Base-by-base conservation (phyloP, 306 rosid genomes). In the Cucumis melo region DNA sequence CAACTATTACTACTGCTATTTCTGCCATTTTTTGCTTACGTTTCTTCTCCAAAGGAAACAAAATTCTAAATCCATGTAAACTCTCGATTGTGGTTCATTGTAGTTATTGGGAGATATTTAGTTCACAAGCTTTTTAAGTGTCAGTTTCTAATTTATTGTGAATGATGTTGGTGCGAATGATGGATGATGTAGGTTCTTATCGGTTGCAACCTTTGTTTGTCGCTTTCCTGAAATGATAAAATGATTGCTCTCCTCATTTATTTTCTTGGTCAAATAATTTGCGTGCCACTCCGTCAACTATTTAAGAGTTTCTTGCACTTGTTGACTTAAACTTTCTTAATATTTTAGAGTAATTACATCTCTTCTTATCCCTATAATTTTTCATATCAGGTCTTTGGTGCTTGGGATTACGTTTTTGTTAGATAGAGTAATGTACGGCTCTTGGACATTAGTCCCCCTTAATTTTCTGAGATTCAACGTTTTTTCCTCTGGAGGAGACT, bases 401-500 rank as follows among this genome's bases (percentile, higher is more conserved):
- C 88, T 94, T 75, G 97, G 91, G 73, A 75, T 91, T 66, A 85
- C 91, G 21, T 87, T 79, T 82, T 76, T 90, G 73, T 68, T 94
- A 84, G 97, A 91, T 84, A 85, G 91, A 70, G 81, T 81, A 83
- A 84, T 91, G 96, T 85, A 91, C 48, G 96, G 96, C 73, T 84
- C 84, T 39, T 94, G 97, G 98, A 78, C 89, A 83, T 73, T 94
- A 68, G 96, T 94, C 60, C 98, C 97, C 54, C 92, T 91, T 50
- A 90, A 90, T 82, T 94, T 94, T 85, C 86, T 94, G 60, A 91
- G 86, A 76, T 94, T 91, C 92, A 94, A 91, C 84, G 89, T 94
- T 87, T 92, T 94, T 78, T 90, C 95, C 64, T 85, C 96, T 73
- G 98, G 96, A 12, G 98, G 97, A 88, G 97, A 94, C 79, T 90